A percentile compares a stretch with the other conserved stretches of the same genome.
These are phyloP conservation scores for Pulveroboletus sp. DNA, from an alignment of 768 basidiomycete genomes.

Conservation along the genomic window DNA sequence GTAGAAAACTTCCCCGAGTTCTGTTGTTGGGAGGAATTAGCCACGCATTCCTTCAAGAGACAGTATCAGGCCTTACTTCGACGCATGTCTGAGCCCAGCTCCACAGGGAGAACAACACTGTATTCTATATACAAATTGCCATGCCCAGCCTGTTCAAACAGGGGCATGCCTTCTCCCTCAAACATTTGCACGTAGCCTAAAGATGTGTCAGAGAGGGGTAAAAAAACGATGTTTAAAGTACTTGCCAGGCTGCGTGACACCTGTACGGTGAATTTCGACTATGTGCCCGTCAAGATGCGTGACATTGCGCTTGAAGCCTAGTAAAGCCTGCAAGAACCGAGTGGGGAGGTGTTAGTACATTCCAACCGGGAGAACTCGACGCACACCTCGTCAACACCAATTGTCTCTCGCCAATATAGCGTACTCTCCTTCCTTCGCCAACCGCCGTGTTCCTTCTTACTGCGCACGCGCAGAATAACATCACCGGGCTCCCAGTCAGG, in stretches of 20 bases:
- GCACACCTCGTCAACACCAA: conserved; percentile 80
- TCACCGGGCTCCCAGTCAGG: conserved; percentile 97
- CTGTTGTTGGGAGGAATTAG: conserved; percentile 33
- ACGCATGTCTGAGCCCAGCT: conserved; percentile 61
- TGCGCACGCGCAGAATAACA: conserved; percentile 80
- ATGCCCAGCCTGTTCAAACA: conserved; percentile 49
- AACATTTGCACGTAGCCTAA: conserved; percentile 81
- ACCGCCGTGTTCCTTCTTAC: conserved; percentile 68
- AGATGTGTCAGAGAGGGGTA: not conserved
- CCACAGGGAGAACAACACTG: conserved; percentile 80
- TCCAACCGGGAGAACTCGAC: not conserved
- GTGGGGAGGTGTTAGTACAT: not conserved
- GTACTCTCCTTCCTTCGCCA: conserved; percentile 89
- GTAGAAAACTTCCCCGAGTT: conserved; percentile 52
- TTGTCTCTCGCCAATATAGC: conserved; percentile 88
- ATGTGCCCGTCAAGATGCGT: conserved; percentile 88
- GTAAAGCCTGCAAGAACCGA: conserved; percentile 61
- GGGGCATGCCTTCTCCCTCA: conserved; percentile 86
- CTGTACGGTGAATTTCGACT: conserved; percentile 62
- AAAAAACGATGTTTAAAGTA: not conserved
- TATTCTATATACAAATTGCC: conserved; percentile 94
- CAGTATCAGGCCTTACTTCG: conserved; percentile 55
- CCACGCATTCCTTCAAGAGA: not conserved
- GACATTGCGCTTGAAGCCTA: conserved; percentile 91
- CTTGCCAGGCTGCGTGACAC: conserved; percentile 89